phyloP scores from a whole-genome alignment of 768 basidiomycete genomes.

The Pleurotus tuoliensis region DNA sequence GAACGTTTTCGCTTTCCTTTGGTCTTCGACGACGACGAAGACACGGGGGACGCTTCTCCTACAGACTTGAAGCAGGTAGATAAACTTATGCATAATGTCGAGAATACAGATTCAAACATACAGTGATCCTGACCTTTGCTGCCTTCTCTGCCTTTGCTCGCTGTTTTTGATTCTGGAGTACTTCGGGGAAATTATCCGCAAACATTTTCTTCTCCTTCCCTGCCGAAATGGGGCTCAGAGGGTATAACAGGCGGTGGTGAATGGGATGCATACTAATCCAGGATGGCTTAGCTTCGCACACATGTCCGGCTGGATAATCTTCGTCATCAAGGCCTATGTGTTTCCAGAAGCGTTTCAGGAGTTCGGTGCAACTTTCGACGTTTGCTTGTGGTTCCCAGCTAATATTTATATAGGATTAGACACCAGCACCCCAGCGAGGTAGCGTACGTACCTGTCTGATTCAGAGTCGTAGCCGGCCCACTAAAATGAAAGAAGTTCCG shows the following conservation, averaged over 20 bases:
- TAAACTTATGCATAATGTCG: too few species aligned
- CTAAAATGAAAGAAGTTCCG: slow-evolving; percentile 27
- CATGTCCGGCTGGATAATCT: slow-evolving; percentile 48
- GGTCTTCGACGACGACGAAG: background rate
- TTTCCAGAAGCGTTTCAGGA: slow-evolving; percentile 62
- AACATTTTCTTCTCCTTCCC: slow-evolving; percentile 37
- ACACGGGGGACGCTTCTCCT: background rate
- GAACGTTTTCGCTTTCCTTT: background rate
- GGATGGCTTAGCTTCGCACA: slow-evolving; percentile 32
- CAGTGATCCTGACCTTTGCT: slow-evolving; percentile 9
- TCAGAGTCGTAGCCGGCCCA: slow-evolving; percentile 63
- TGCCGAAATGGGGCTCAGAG: background rate
- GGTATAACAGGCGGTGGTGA: background rate
- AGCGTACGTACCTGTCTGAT: slow-evolving; percentile 44
- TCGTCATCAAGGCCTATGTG: slow-evolving; percentile 54
- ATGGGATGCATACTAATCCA: slow-evolving; percentile 53
- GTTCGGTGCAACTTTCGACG: slow-evolving; percentile 50
- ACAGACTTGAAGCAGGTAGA: background rate
- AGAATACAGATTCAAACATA: background rate
- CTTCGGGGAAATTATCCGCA: slow-evolving; percentile 24
- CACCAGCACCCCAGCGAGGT: background rate
- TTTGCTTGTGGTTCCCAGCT: slow-evolving; percentile 74
- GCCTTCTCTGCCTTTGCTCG: slow-evolving; percentile 16
- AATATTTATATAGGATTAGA: slow-evolving; percentile 1
- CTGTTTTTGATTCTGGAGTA: slow-evolving; percentile 12